phyloP scores from a whole-genome alignment of 805 yeast species.

The Spathaspora hagerdaliae region DNA sequence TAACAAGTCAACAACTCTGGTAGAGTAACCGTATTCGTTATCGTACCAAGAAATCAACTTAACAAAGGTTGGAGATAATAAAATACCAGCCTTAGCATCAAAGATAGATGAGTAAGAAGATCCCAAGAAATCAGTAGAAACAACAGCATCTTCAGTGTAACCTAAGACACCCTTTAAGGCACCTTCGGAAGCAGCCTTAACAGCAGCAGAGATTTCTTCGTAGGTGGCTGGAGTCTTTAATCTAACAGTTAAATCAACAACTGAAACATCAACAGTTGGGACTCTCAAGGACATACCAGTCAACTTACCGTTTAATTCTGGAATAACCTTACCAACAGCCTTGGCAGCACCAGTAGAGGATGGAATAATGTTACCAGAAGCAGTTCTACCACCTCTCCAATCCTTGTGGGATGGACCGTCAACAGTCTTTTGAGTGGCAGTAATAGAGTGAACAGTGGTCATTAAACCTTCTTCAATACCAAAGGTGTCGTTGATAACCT shows the following conservation, averaged over 20 bases:
- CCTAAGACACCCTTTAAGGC: slow-evolving; percentile 78
- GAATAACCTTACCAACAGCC: slow-evolving; percentile 95
- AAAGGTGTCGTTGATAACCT: slow-evolving; percentile 79
- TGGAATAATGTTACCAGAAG: slow-evolving; percentile 92
- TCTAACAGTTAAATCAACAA: slow-evolving; percentile 87
- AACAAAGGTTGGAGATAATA: slow-evolving; percentile 82
- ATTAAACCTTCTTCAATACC: slow-evolving; percentile 90
- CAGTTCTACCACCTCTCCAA: slow-evolving; percentile 98
- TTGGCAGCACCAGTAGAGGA: slow-evolving; percentile 97
- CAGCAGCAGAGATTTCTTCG: slow-evolving; percentile 74
- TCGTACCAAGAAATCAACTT: slow-evolving; percentile 94
- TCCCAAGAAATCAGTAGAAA: slow-evolving; percentile 83
- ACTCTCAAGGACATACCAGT: slow-evolving; percentile 94
- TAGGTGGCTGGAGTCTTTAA: slow-evolving; percentile 72
- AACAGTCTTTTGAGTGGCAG: slow-evolving; percentile 94
- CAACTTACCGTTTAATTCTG: slow-evolving; percentile 85
- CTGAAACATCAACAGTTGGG: slow-evolving; percentile 90
- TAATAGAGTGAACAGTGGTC: slow-evolving; percentile 95
- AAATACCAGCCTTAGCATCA: slow-evolving; percentile 89
- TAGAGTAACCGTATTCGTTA: slow-evolving; percentile 93
- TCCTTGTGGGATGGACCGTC: slow-evolving; percentile 97
- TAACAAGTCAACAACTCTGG: slow-evolving; percentile 90
- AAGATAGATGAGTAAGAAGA: slow-evolving; percentile 84
- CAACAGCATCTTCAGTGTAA: slow-evolving; percentile 91
- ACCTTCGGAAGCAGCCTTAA: slow-evolving; percentile 76